A percentile compares a stretch with the other conserved stretches of the same genome.
Evolutionary conservation across 352 stramenopile genomes (phyloP).

Genomic region (Globisporangium uncinulatum): DNA sequence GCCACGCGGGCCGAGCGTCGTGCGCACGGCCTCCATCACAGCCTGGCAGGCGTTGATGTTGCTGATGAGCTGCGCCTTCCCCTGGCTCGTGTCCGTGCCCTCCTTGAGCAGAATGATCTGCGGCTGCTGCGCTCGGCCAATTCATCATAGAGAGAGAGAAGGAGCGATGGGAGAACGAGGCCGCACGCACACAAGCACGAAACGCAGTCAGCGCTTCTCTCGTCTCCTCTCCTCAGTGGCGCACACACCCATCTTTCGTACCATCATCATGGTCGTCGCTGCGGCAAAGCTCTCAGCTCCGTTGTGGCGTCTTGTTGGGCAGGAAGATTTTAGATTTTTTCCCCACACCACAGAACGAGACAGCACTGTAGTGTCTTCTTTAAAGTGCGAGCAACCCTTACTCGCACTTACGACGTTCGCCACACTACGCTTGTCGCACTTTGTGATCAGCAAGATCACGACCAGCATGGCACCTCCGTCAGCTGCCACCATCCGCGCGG

Average conservation of each 20-base stretch:
- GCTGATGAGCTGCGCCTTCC: slow-evolving; percentile 93
- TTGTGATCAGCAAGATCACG: neutral
- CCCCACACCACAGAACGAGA: slow-evolving; percentile 1
- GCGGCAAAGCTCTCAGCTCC: slow-evolving; percentile 6
- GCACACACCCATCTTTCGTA: slow-evolving; percentile 16
- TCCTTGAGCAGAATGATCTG: slow-evolving; percentile 99
- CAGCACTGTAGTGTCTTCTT: no score
- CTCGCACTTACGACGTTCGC: neutral
- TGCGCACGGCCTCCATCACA: slow-evolving; percentile 96
- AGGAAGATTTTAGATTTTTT: slow-evolving; percentile 11
- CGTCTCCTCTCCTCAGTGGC: neutral
- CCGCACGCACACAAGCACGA: no score
- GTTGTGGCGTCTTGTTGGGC: neutral
- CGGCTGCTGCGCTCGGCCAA: slow-evolving; percentile 63
- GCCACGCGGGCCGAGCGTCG: slow-evolving; percentile 95
- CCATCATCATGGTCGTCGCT: slow-evolving; percentile 45
- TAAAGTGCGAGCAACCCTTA: neutral
- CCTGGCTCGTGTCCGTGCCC: slow-evolving; percentile 98
- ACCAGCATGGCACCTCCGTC: slow-evolving; percentile 28
- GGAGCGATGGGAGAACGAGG: no score
- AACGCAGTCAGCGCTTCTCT: no score
- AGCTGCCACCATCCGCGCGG: slow-evolving; percentile 27
- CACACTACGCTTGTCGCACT: neutral
- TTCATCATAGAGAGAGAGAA: neutral
- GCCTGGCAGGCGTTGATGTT: slow-evolving; percentile 90